These are phyloP conservation scores for Clavulina sp. DNA, from an alignment of 768 basidiomycete genomes.

Conservation along the genomic window DNA sequence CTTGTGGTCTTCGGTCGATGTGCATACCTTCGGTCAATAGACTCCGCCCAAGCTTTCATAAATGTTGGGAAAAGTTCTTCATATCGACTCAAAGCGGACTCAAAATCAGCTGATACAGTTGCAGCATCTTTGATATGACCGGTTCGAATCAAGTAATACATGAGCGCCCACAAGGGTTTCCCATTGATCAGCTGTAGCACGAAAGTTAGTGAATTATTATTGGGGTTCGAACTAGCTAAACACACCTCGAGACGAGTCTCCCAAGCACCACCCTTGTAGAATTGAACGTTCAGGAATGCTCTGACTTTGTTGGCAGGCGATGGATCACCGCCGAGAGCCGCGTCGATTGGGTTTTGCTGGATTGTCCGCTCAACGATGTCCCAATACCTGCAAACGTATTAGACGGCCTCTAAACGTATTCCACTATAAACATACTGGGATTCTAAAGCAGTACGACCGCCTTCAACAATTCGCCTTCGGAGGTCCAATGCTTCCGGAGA, in stretches of 20 bases:
- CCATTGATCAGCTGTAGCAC: conserved; percentile 53
- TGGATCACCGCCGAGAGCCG: conserved; percentile 79
- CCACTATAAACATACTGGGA: conserved; percentile 37
- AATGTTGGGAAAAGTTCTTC: conserved; percentile 72
- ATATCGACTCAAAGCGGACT: conserved; percentile 52
- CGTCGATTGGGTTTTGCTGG: conserved; percentile 65
- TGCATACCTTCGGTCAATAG: conserved; percentile 54
- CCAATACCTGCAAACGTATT: conserved; percentile 31
- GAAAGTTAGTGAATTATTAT: neutral
- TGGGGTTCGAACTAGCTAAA: neutral
- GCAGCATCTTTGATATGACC: conserved; percentile 72
- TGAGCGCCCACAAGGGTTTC: conserved; percentile 80
- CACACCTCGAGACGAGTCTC: conserved; percentile 73
- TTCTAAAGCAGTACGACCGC: conserved; percentile 67
- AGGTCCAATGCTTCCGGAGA: conserved; percentile 49
- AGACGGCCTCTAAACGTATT: neutral
- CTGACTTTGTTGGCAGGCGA: conserved; percentile 77
- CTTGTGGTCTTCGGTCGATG: neutral
- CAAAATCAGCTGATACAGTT: conserved; percentile 50
- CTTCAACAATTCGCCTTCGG: conserved; percentile 55
- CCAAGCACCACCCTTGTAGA: conserved; percentile 69
- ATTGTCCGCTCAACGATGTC: conserved; percentile 68
- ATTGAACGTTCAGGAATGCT: conserved; percentile 67
- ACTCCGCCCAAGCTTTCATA: conserved; percentile 71
- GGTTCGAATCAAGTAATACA: conserved; percentile 83